Percentiles rank a stretch among this genome's conserved stretches.
phyloP scores from a whole-genome alignment of 176 grass and related monocot genomes.

The Zea mays region DNA sequence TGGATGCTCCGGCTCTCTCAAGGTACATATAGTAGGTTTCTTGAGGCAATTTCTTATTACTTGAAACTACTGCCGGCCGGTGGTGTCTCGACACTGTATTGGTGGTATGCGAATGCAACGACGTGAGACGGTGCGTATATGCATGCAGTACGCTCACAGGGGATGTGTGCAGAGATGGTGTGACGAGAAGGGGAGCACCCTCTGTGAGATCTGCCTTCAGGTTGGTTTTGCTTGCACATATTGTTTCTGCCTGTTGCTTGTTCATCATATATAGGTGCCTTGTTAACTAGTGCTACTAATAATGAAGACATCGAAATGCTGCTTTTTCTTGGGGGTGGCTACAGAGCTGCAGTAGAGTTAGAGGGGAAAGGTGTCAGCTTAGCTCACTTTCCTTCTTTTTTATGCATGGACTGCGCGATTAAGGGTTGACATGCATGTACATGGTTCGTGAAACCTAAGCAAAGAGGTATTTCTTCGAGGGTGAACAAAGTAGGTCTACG shows the following conservation, averaged over 20 bases:
- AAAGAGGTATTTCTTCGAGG: slow-evolving; percentile 25
- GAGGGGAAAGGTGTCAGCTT: slow-evolving; percentile 4
- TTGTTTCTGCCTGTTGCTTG: neutral
- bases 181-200: slow-evolving; percentile 84
- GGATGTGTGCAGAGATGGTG: slow-evolving; percentile 96
- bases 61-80: neutral
- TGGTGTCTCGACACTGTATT: slow-evolving; percentile 7
- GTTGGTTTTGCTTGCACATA: slow-evolving; percentile 33
- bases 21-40: slow-evolving; percentile 42
- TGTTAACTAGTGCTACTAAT: neutral
- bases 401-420: slow-evolving; percentile 9
- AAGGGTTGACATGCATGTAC: slow-evolving; percentile 31
- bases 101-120: neutral
- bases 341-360: slow-evolving; percentile 14
- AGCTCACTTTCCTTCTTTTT: neutral
- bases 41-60: neutral
- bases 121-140: slow-evolving; percentile 22
- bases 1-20: slow-evolving; percentile 80
- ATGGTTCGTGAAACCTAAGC: slow-evolving; percentile 29
- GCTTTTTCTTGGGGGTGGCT: neutral
- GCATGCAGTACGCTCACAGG: slow-evolving; percentile 75
- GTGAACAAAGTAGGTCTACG: slow-evolving; percentile 41
- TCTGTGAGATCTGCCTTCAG: slow-evolving; percentile 95
- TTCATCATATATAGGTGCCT: neutral
- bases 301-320: neutral